phyloP scores from a whole-genome alignment of 1,284 basidiomycete genomes.

The Waitea zeae region DNA sequence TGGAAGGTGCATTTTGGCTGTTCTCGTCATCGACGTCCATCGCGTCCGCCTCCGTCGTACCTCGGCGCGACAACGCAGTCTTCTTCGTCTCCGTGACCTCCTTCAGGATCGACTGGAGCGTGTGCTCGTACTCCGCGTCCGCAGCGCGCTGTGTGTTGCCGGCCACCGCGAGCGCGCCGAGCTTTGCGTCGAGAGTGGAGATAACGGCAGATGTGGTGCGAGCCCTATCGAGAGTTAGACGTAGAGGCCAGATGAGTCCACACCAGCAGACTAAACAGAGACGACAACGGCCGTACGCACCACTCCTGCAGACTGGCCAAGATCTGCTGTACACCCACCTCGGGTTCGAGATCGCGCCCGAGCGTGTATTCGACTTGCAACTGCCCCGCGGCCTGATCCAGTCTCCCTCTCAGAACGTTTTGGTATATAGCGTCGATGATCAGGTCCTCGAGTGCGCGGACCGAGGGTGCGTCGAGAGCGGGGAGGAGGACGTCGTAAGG shows the following conservation, averaged over 20 bases:
- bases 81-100: slow-evolving; percentile 23
- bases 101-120: slow-evolving; percentile 37
- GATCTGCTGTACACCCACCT: slow-evolving; percentile 41
- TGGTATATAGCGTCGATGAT: slow-evolving; percentile 93
- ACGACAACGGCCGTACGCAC: slow-evolving; percentile 22
- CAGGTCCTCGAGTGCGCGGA: slow-evolving; percentile 83
- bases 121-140: slow-evolving; percentile 21
- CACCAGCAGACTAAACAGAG: not conserved
- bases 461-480: slow-evolving; percentile 51
- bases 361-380: slow-evolving; percentile 84
- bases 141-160: slow-evolving; percentile 17
- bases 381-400: slow-evolving; percentile 79
- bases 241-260: not conserved
- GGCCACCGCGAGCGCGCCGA: slow-evolving; percentile 10
- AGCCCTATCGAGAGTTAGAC: slow-evolving; percentile 29
- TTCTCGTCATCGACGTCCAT: slow-evolving; percentile 19
- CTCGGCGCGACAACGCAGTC: not conserved
- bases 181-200: slow-evolving; percentile 36
- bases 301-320: slow-evolving; percentile 52
- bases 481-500: slow-evolving; percentile 52
- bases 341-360: slow-evolving; percentile 71
- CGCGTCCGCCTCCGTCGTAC: slow-evolving; percentile 6
- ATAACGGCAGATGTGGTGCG: slow-evolving; percentile 49
- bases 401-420: slow-evolving; percentile 72
- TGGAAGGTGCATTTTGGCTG: no score